Conservation (phyloP, 352 stramenopile genomes). For the Pythium phragmiticola region DNA sequence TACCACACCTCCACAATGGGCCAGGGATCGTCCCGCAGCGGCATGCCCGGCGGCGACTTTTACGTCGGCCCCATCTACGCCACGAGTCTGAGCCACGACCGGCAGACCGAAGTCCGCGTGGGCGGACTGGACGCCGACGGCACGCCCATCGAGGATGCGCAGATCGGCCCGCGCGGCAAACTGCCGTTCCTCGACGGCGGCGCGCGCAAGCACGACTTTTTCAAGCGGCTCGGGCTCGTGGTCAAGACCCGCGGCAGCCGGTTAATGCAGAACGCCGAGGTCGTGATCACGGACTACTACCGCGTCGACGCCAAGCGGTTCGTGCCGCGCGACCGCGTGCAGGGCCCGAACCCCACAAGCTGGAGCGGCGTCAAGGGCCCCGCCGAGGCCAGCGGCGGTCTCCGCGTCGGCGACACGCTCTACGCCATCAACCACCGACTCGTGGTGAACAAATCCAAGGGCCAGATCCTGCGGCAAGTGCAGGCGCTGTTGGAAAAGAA, state of each 20-base stretch:
- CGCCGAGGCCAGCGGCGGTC: conserved; percentile 63
- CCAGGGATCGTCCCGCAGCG: conserved; percentile 57
- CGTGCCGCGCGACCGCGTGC: conserved; percentile 67
- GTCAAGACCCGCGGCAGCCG: conserved; percentile 82
- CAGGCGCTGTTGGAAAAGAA: conserved; percentile 74
- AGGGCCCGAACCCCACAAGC: conserved; percentile 55
- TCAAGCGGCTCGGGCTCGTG: conserved; percentile 74
- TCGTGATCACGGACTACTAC: conserved; percentile 80
- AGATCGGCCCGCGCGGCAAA: conserved; percentile 65
- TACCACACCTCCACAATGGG: conserved; percentile 37
- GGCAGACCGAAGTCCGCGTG: conserved; percentile 80
- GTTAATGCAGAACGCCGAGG: conserved; percentile 83
- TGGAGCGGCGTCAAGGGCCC: conserved; percentile 75
- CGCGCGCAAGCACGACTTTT: conserved; percentile 69
- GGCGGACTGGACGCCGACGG: conserved; percentile 38
- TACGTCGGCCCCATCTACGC: conserved; percentile 84
- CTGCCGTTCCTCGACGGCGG: conserved; percentile 63
- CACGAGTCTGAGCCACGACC: conserved; percentile 82
- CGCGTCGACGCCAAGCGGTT: conserved; percentile 77
- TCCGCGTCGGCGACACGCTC: conserved; percentile 78
- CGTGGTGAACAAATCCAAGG: conserved; percentile 87
- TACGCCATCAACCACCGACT: conserved; percentile 86
- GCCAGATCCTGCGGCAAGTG: conserved; percentile 81
- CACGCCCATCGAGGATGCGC: conserved; percentile 45
- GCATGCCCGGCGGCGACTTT: conserved; percentile 70